phyloP scores from a whole-genome alignment of 768 basidiomycete species.

The Boletus coccyginus region DNA sequence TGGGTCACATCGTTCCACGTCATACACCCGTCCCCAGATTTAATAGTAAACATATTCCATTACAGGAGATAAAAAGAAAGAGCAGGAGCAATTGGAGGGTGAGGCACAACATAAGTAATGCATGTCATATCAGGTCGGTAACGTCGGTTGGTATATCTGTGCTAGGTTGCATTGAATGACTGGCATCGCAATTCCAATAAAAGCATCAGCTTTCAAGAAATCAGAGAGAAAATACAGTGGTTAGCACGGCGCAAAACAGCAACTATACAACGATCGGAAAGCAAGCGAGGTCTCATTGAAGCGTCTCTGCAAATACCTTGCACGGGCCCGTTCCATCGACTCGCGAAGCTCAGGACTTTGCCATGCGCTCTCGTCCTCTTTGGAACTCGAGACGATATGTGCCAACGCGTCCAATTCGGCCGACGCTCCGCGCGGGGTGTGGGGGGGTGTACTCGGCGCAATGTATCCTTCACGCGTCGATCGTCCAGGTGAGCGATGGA shows the following conservation, averaged over 20 bases:
- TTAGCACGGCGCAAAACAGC: not conserved
- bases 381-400: conserved; percentile 23
- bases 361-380: conserved; percentile 51
- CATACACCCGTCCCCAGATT: conserved; percentile 1
- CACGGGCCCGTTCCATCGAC: conserved; percentile 68
- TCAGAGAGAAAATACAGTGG: not conserved
- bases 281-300: conserved; percentile 5
- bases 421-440: conserved; percentile 31
- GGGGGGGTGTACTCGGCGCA: conserved; percentile 15
- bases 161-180: not conserved
- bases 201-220: not conserved
- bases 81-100: not conserved
- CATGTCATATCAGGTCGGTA: not conserved
- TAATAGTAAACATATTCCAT: conserved; percentile 1
- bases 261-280: not conserved
- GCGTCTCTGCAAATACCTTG: conserved; percentile 24
- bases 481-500: conserved; percentile 23
- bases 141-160: not conserved
- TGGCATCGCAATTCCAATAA: not conserved
- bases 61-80: not conserved
- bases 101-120: conserved; percentile 3
- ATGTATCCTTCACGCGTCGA: conserved; percentile 12
- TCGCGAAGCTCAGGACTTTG: conserved; percentile 66
- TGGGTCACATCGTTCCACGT: not conserved
- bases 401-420: conserved; percentile 33